These are phyloP conservation scores for Sphaceloma murrayae DNA, from an alignment of 2,329 filamentous ascomycete species.

Conservation along the genomic window DNA sequence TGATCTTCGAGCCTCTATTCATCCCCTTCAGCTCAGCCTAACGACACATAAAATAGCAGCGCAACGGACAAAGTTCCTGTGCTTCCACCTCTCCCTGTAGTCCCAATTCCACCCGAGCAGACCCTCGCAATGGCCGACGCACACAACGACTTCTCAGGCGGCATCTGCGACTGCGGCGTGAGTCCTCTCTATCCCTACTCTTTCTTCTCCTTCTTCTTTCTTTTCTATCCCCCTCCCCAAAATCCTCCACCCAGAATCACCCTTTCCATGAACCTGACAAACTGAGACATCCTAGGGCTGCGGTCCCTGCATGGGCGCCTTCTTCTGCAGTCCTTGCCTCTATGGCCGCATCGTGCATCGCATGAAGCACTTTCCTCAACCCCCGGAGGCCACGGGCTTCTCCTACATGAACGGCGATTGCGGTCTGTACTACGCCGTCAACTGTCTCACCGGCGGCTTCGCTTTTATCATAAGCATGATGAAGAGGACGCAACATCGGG, in stretches of 20 bases:
- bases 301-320: constrained; percentile 10
- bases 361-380: constrained; percentile 4
- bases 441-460: constrained; percentile 4
- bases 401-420: constrained; percentile 14
- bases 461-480: neutral
- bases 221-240: neutral
- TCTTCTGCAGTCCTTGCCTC: constrained; percentile 13
- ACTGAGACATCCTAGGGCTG: constrained; percentile 4
- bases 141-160: constrained; percentile 1
- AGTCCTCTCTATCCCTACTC: neutral
- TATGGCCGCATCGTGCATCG: constrained; percentile 11
- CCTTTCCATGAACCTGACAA: neutral
- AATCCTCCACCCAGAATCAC: neutral
- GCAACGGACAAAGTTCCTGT: neutral
- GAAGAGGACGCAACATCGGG: constrained; percentile 11
- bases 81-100: neutral
- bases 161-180: constrained; percentile 15
- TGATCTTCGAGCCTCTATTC: too few species aligned
- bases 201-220: neutral
- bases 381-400: constrained; percentile 8
- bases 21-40: too few species aligned
- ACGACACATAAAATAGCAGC: too few species aligned
- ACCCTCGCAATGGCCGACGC: constrained; percentile 4
- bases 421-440: neutral
- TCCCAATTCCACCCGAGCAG: neutral